Conservation (phyloP, 179 eudicot genomes). For the Amaranthus tricolor region DNA sequence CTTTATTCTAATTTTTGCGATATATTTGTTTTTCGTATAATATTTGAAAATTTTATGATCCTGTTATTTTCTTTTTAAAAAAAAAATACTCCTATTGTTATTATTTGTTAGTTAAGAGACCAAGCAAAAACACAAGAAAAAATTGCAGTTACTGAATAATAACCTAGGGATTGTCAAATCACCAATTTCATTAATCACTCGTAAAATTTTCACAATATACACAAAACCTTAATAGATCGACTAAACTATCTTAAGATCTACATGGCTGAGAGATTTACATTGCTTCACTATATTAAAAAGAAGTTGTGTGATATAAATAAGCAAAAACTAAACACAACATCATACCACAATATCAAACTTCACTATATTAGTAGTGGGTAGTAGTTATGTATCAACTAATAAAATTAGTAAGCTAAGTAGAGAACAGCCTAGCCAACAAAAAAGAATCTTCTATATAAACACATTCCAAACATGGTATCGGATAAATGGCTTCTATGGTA, state of each 20-base stretch:
- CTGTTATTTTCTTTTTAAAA: too few species aligned
- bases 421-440: conserved; percentile 13
- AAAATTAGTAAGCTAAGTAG: neutral
- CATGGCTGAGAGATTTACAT: conserved; percentile 3
- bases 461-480: conserved; percentile 10
- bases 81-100: too few species aligned
- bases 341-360: conserved; percentile 11
- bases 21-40: too few species aligned
- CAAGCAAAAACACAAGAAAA: too few species aligned
- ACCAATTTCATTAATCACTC: conserved; percentile 9
- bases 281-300: neutral
- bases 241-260: neutral
- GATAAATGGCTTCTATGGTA: conserved; percentile 11
- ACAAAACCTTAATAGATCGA: neutral
- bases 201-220: conserved; percentile 2
- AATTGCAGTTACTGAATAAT: too few species aligned
- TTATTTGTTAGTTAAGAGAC: too few species aligned
- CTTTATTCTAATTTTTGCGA: too few species aligned
- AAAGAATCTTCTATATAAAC: conserved; percentile 23
- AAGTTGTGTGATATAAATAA: conserved; percentile 11
- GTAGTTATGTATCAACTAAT: conserved; percentile 8
- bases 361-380: neutral
- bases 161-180: neutral
- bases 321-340: neutral
- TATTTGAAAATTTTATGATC: too few species aligned